These are phyloP conservation scores for Spizellomyces sp. DNA, from an alignment of 192 early-diverging fungal species.

Conservation along the genomic window DNA sequence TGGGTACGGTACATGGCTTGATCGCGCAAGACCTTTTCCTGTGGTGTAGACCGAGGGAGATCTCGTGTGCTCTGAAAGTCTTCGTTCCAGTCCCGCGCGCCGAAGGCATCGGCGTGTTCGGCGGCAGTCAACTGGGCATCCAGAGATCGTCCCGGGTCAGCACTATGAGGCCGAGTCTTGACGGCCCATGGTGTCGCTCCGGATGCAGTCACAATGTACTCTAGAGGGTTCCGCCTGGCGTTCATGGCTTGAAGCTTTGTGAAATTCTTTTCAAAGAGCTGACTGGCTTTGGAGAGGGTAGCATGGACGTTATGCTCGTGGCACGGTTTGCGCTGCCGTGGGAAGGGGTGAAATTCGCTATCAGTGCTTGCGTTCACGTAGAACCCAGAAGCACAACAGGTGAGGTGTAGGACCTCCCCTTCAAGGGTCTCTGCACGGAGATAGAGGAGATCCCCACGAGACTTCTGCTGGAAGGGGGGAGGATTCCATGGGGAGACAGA, in stretches of 20 bases:
- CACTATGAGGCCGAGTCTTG: constrained; percentile 49
- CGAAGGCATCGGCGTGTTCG: constrained; percentile 49
- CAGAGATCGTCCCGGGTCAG: constrained; percentile 66
- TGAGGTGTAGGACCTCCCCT: constrained; percentile 80
- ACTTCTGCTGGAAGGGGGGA: constrained; percentile 70
- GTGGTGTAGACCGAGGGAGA: constrained; percentile 71
- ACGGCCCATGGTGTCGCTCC: constrained; percentile 86
- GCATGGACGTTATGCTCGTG: constrained; percentile 37
- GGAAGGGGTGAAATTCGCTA: constrained; percentile 40
- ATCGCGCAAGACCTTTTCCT: constrained; percentile 86
- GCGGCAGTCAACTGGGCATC: constrained; percentile 66
- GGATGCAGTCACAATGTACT: constrained; percentile 69
- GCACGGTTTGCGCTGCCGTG: constrained; percentile 24
- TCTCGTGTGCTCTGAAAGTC: constrained; percentile 89
- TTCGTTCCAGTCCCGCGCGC: constrained; percentile 95
- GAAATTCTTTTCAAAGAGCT: constrained; percentile 71
- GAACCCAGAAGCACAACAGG: constrained; percentile 83
- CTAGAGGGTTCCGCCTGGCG: constrained; percentile 70
- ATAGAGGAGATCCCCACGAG: constrained; percentile 88
- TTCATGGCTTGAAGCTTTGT: constrained; percentile 66
- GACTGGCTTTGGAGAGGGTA: constrained; percentile 42
- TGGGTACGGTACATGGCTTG: constrained; percentile 81
- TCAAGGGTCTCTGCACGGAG: constrained; percentile 86
- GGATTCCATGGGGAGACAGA: constrained; percentile 93
- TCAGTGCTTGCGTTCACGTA: constrained; percentile 81